A percentile compares a stretch with the other conserved stretches of the same genome.
These are phyloP conservation scores for Dicorynia guianensis DNA, from an alignment of 306 rosid species.

Conservation along the genomic window DNA sequence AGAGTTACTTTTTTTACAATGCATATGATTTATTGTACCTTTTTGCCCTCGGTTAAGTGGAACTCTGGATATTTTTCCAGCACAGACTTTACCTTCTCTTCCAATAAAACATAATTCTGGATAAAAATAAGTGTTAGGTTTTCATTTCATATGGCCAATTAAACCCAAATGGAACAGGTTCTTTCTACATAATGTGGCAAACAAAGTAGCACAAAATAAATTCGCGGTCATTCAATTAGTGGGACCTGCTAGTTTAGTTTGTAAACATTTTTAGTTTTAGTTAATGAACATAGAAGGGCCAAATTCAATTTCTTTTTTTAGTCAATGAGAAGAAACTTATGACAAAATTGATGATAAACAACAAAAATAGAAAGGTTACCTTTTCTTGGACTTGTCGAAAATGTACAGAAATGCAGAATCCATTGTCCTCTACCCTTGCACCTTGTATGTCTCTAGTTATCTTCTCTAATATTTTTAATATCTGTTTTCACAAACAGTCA, in stretches of 20 bases:
- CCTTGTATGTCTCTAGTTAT: slow-evolving; percentile 62
- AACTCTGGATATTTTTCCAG: slow-evolving; percentile 50
- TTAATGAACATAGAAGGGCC: too few species aligned
- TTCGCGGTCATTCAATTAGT: too few species aligned
- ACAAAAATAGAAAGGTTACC: slow-evolving; percentile 47
- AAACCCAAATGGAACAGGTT: too few species aligned
- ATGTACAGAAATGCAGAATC: slow-evolving; percentile 87
- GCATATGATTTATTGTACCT: slow-evolving; percentile 41
- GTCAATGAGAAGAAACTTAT: not conserved
- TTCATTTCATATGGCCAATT: not conserved
- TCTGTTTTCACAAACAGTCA: slow-evolving; percentile 51
- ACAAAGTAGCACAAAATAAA: too few species aligned
- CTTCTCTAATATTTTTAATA: slow-evolving; percentile 55
- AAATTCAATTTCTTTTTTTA: too few species aligned
- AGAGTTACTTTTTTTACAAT: not conserved
- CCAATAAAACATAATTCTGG: slow-evolving; percentile 68
- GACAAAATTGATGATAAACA: not conserved
- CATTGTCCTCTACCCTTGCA: slow-evolving; percentile 79
- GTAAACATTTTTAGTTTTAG: too few species aligned
- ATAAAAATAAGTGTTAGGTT: slow-evolving; percentile 23
- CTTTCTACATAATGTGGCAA: too few species aligned
- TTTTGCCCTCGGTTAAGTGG: slow-evolving; percentile 53
- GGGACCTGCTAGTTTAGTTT: too few species aligned
- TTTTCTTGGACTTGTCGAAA: slow-evolving; percentile 69
- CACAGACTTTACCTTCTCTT: slow-evolving; percentile 53